These are phyloP conservation scores for Cutaneotrichosporon cyanovorans DNA, from an alignment of 1,284 basidiomycete genomes.

Conservation along the genomic window DNA sequence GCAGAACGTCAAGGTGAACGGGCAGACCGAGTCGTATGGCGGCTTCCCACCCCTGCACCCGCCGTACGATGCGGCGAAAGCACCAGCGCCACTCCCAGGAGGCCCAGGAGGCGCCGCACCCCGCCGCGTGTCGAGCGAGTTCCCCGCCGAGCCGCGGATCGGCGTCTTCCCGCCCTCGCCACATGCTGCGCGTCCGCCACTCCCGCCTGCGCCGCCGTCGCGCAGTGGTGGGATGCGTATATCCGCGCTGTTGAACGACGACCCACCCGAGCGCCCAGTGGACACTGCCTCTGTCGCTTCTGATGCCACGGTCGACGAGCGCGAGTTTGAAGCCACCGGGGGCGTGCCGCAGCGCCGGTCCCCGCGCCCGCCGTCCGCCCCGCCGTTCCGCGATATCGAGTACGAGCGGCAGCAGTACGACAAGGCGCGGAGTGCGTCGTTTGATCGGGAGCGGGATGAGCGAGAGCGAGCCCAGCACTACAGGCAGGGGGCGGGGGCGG, in stretches of 20 bases:
- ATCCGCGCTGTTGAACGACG: constrained; percentile 38
- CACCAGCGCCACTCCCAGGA: background rate
- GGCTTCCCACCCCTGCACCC: constrained; percentile 7
- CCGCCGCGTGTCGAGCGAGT: constrained; percentile 3
- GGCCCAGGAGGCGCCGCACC: background rate
- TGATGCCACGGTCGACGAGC: constrained; percentile 39
- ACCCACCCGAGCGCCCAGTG: constrained; percentile 18
- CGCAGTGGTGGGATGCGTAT: constrained; percentile 38
- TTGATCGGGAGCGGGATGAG: background rate
- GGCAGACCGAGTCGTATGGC: constrained; percentile 5
- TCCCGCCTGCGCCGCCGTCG: constrained; percentile 9
- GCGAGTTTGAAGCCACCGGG: constrained; percentile 19
- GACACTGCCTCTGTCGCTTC: constrained; percentile 32
- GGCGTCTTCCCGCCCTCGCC: constrained; percentile 35
- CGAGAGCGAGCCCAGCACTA: background rate
- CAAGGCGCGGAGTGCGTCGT: constrained; percentile 3
- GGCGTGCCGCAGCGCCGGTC: constrained; percentile 7
- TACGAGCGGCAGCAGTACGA: constrained; percentile 10
- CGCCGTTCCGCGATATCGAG: background rate
- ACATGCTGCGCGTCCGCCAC: constrained; percentile 2
- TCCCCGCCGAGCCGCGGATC: constrained; percentile 26
- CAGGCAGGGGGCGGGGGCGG: background rate
- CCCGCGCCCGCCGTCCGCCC: constrained; percentile 1
- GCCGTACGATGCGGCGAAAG: no score
- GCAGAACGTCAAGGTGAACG: constrained; percentile 17